These are phyloP conservation scores for Fusarium acutatum DNA, from an alignment of 2,329 filamentous ascomycete genomes.

Conservation along the genomic window DNA sequence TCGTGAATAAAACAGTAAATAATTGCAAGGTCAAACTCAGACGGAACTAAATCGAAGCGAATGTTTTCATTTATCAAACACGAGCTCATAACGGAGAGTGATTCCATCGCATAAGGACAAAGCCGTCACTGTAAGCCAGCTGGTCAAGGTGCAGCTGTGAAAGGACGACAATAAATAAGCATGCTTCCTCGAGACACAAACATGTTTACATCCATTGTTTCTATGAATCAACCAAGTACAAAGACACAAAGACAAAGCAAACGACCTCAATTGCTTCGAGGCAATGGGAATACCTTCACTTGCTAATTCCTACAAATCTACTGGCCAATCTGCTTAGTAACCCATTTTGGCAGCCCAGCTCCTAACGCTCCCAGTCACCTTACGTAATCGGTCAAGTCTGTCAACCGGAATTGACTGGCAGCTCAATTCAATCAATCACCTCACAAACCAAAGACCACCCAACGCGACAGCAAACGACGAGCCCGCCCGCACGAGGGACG, in stretches of 20 bases:
- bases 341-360: not conserved
- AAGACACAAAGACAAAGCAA: not conserved
- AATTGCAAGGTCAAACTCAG: not conserved
- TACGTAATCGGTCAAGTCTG: conserved; percentile 37
- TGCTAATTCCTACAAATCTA: conserved; percentile 29
- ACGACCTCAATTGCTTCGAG: not conserved
- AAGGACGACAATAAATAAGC: not conserved
- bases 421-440: conserved; percentile 41
- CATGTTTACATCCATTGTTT: not conserved
- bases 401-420: conserved; percentile 24
- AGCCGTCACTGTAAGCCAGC: conserved; percentile 7
- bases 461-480: conserved; percentile 6
- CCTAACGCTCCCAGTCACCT: conserved; percentile 8
- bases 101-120: not conserved
- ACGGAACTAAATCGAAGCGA: not conserved
- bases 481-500: conserved; percentile 28
- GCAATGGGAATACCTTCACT: conserved; percentile 27
- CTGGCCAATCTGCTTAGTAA: conserved; percentile 25
- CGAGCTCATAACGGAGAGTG: not conserved
- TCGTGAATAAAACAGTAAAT: not conserved
- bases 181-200: not conserved
- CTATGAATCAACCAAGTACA: too few species aligned
- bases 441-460: conserved; percentile 27
- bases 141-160: not conserved
- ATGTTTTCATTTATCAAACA: not conserved